phyloP scores from a whole-genome alignment of 164 flowering plant genomes.

The Magnolia officinalis region DNA sequence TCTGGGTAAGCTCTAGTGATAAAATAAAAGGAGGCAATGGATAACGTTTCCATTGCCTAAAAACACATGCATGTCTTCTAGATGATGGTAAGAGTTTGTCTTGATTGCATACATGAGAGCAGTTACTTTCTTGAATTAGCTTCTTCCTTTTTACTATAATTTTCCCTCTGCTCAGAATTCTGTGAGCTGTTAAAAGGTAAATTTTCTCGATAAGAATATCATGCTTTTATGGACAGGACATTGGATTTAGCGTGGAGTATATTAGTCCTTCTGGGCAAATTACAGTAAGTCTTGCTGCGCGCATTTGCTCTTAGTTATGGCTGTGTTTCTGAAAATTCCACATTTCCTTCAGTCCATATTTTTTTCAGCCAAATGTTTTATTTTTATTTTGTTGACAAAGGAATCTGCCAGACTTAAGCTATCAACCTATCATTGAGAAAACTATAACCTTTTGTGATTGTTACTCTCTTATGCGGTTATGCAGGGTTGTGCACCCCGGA shows the following conservation, averaged over 20 bases:
- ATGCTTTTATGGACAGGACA: constrained; percentile 56
- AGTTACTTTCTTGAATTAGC: too few species aligned
- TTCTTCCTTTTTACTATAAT: too few species aligned
- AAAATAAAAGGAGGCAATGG: too few species aligned
- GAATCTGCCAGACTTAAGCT: neutral
- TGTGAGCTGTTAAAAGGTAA: neutral
- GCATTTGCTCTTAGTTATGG: neutral
- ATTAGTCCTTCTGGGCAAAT: constrained; percentile 55
- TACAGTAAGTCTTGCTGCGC: constrained; percentile 41
- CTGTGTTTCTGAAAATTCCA: neutral
- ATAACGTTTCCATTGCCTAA: too few species aligned
- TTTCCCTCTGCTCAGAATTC: neutral
- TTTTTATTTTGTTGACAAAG: neutral
- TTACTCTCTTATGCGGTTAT: constrained; percentile 6
- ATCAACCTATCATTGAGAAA: neutral
- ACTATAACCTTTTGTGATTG: neutral
- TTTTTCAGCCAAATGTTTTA: neutral
- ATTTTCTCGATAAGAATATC: neutral
- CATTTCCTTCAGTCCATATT: neutral
- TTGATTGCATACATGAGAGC: too few species aligned
- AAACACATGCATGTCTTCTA: too few species aligned
- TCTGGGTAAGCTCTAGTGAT: too few species aligned
- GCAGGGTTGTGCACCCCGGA: too few species aligned
- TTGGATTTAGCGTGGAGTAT: constrained; percentile 90
- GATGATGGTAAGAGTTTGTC: too few species aligned